These are phyloP conservation scores for Hymenoscyphus scutula DNA, from an alignment of 2,329 filamentous ascomycete species.

Conservation along the genomic window DNA sequence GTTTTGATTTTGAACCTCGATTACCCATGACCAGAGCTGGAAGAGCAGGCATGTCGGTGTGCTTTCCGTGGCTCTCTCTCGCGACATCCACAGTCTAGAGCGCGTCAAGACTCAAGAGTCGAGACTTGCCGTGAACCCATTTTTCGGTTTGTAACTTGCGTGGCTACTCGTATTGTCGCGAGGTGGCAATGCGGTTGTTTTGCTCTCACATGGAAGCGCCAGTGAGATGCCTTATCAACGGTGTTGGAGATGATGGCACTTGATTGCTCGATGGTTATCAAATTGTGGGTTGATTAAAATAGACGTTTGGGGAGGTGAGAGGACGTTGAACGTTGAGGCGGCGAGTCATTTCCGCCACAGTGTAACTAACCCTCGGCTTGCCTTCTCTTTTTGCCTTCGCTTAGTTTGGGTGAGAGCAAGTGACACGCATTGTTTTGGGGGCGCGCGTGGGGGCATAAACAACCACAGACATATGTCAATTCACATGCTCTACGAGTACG, in stretches of 20 bases:
- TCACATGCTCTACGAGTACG: too few species aligned
- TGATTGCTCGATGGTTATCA: too few species aligned
- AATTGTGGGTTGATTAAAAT: background rate
- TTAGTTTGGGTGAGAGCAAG: too few species aligned
- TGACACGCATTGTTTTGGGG: background rate
- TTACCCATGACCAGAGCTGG: background rate
- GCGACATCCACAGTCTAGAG: background rate
- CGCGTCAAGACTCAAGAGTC: constrained; percentile 2
- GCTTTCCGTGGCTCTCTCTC: background rate
- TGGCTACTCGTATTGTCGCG: background rate
- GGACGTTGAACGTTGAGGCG: background rate
- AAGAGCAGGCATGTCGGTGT: background rate
- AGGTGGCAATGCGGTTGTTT: background rate
- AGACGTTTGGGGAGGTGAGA: background rate
- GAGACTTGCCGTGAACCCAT: background rate
- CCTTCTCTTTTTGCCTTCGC: background rate
- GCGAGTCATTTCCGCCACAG: background rate
- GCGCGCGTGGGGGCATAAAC: background rate
- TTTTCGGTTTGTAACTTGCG: background rate
- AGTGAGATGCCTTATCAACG: background rate
- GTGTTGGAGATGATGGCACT: background rate
- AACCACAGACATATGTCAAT: background rate
- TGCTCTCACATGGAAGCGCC: background rate
- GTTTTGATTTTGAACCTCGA: background rate
- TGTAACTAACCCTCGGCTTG: background rate